Evolutionary conservation across 768 basidiomycete species (phyloP), one percentile per base, ranked within the genome.

Genomic region (Lepiota subincarnata): DNA sequence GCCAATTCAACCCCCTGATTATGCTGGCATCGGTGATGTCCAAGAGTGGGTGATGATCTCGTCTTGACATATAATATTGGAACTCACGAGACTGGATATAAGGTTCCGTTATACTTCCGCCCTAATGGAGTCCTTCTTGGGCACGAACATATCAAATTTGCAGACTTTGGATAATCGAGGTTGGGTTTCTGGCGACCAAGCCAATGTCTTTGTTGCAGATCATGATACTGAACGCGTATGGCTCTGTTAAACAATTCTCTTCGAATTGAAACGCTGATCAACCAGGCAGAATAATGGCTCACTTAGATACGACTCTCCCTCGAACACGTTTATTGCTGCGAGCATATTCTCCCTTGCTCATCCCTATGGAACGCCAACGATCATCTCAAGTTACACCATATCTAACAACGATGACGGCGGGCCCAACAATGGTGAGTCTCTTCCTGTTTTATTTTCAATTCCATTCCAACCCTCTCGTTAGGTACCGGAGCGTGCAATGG

Each of bases 171-270:
- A 84, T 34, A 73, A 66, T 53, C 68, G 64, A 61, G 83, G 82
- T 2, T 88, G 84, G 84, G 70, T 86, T 1, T 39, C 77, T 0
- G 73, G 83, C 1, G 67, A 63, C 0, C 57, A 61, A 14, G 84
- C 85, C 0, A 87, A 87, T 57, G 76, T 82, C 8, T 87, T 87
- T 55, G 83, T 87, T 3, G 70, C 79, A 0, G 85, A 87, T 60
- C 86, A 87, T 52, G 86, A 87, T 57, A 87, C 85, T 1, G 86
- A 87, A 63, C 68, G 86, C 42, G 78, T 77, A 42, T 18, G 69
- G 57, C n/a, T 13, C 48, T 24, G 34, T 16, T 8, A 47, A 12
- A 34, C 28, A 7, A 13, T 20, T 39, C 10, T 18, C 2, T 4
- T 3, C 31, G 37, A 2, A 13, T 12, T 7, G 10, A 0, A 36